A percentile compares a stretch with the other conserved stretches of the same genome.
These are phyloP conservation scores for Botrytis fabae DNA, from an alignment of 2,329 filamentous ascomycete genomes.

Conservation along the genomic window DNA sequence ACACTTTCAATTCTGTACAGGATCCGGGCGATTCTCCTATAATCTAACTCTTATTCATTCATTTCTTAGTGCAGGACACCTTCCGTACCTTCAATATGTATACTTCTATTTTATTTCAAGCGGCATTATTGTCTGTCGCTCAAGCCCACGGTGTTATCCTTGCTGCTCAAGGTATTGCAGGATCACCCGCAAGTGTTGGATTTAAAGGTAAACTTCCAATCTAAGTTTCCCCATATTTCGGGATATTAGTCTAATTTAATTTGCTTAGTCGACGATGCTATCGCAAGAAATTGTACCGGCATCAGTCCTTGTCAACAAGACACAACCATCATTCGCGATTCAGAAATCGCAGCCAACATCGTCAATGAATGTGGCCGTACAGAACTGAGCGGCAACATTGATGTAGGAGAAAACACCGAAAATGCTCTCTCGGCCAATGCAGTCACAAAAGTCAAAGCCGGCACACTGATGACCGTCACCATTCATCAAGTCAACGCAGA, in stretches of 20 bases:
- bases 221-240: background rate
- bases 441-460: constrained; percentile 53
- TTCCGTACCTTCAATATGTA: constrained; percentile 17
- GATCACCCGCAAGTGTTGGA: constrained; percentile 17
- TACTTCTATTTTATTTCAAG: constrained; percentile 17
- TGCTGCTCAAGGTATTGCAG: constrained; percentile 15
- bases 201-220: constrained; percentile 12
- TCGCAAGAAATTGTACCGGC: constrained; percentile 62
- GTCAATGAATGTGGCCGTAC: constrained; percentile 65
- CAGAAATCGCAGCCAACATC: constrained; percentile 52
- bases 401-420: constrained; percentile 58
- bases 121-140: constrained; percentile 15
- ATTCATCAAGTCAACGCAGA: constrained; percentile 56
- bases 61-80: constrained; percentile 23
- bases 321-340: constrained; percentile 61
- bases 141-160: constrained; percentile 21
- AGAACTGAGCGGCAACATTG: constrained; percentile 60
- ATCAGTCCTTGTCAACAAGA: constrained; percentile 68
- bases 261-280: constrained; percentile 49
- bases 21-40: constrained; percentile 24
- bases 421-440: constrained; percentile 48
- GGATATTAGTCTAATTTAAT: background rate
- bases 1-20: constrained; percentile 11
- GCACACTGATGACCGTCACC: constrained; percentile 49
- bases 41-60: constrained; percentile 20